Evolutionary conservation across 805 yeast species (phyloP).

Genomic region (Limtongia smithiae): DNA sequence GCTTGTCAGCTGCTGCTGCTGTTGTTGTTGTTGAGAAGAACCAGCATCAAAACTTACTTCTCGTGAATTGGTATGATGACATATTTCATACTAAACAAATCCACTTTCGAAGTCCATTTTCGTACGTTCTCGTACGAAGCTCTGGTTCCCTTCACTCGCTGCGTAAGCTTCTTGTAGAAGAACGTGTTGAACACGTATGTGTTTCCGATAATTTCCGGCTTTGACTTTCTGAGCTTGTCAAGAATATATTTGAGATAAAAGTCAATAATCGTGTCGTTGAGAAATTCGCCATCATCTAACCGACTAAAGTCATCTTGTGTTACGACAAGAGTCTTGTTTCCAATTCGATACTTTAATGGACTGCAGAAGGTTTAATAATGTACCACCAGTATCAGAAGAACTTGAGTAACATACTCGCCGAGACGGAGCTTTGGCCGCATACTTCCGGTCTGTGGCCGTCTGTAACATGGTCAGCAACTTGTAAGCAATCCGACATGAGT

Average conservation of each 20-base stretch:
- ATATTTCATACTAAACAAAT: constrained; percentile 55
- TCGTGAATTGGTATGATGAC: constrained; percentile 80
- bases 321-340: constrained; percentile 56
- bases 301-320: constrained; percentile 73
- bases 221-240: constrained; percentile 35
- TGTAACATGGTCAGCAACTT: background rate
- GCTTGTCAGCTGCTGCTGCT: too few species aligned
- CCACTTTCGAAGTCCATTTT: constrained; percentile 74
- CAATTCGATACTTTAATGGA: constrained; percentile 39
- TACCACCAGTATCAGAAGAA: too few species aligned
- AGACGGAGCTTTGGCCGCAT: constrained; percentile 9
- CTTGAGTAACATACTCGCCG: constrained; percentile 15
- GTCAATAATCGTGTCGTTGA: constrained; percentile 84
- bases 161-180: constrained; percentile 62
- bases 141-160: constrained; percentile 28
- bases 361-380: background rate
- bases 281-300: constrained; percentile 75
- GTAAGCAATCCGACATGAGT: background rate
- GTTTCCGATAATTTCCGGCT: constrained; percentile 39
- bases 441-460: constrained; percentile 1
- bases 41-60: too few species aligned
- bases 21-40: too few species aligned
- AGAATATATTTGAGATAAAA: constrained; percentile 55
- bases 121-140: constrained; percentile 59
- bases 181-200: constrained; percentile 73